Evolutionary conservation across 208 protist genomes (phyloP), one percentile per base, ranked within the genome.

Genomic region (Trypanosoma vivax): DNA sequence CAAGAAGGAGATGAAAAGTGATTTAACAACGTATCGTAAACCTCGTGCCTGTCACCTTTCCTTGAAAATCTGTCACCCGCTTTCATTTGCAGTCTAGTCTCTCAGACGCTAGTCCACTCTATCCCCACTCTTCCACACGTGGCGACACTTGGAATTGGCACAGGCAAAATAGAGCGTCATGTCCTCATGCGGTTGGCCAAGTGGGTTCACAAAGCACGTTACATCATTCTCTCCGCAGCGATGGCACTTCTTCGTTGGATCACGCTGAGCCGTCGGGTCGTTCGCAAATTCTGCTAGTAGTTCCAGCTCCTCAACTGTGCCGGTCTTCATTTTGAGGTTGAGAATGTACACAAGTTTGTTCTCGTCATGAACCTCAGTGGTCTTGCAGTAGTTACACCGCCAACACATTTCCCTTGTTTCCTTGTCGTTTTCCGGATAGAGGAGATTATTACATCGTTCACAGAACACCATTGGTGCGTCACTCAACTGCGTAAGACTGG

Each of bases 141-240:
- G 60, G 2, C 80, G 72, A 56, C 88, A 95, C 38, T 60, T 73
- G 3, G 65, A 78, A 45, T 92, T 87, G 2, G 88, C 76, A 46
- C 88, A 95, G 30, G 82, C 88, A 59, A 92, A 92, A 64, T 86
- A 92, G 19, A 91, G 71, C 16, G 84, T 91, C 84, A 95, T 92
- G 54, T 92, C 88, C 55, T 95, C 88, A 45, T 90, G 81, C 0
- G 82, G 81, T 43, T 86, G 79, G 0, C 82, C 88, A 13, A 95
- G 72, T 10, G 88, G 88, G 52, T 95, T 95, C 23, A 95, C 82
- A 52, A 92, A 95, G 54, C 85, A 92, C 5, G 83, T 74, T 6
- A 92, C 80, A 37, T 83, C 80, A 30, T 80, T 73, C 41, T 71
- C 64, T 0, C 60, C 50, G 56, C 88, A 95, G 7, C 71, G 66